Base-by-base conservation (phyloP, 2,329 filamentous ascomycete genomes). In the Emydomyces testavorans region DNA sequence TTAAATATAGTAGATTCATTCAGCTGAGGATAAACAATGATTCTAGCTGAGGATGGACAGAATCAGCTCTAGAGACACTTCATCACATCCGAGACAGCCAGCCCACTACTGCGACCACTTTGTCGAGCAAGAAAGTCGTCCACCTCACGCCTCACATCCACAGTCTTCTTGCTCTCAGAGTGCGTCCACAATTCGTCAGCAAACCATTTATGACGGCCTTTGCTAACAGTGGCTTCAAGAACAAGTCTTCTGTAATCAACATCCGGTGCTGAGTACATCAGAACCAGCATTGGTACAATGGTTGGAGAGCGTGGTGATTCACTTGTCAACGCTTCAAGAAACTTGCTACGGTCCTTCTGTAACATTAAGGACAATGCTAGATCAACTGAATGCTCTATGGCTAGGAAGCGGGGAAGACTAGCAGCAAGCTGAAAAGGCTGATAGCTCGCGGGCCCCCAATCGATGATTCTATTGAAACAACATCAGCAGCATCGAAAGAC, bases 381-480 rank as follows among this genome's bases (percentile, higher is more conserved):
- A 8, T 31, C 15, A 23, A 37, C 10, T 16, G 44, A 31, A 18
- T 39, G 34, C 35, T 39, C 35, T 37, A 37, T 4, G 7, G 35
- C 35, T 15, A 51, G 49, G 38, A 51, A 51, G 24, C 43, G 41
- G 39, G 49, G 43, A 36, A 47, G 39, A 39, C 49, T 38, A 36
- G 48, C 44, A 32, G 49, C 49, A 38, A 38, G 28, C 34, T 51
- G 49, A 15, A 51, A 51, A 2, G 43, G 44, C 26, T 38, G 28
- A 42, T 44, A 34, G 15, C 24, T 32, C 16, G 13, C 2, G 41
- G 48, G 48, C 3, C 49, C 49, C 44, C 49, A 51, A 34, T 51
- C 49, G 34, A 51, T 51, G 28, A 51, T 48, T 2, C 49, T 51
- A 43, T 44, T 4, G 18, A 47, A 48, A 23, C 11, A 16, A 18